Conservation (phyloP, 2,329 filamentous ascomycete species). For the Aspergillus sp. region DNA sequence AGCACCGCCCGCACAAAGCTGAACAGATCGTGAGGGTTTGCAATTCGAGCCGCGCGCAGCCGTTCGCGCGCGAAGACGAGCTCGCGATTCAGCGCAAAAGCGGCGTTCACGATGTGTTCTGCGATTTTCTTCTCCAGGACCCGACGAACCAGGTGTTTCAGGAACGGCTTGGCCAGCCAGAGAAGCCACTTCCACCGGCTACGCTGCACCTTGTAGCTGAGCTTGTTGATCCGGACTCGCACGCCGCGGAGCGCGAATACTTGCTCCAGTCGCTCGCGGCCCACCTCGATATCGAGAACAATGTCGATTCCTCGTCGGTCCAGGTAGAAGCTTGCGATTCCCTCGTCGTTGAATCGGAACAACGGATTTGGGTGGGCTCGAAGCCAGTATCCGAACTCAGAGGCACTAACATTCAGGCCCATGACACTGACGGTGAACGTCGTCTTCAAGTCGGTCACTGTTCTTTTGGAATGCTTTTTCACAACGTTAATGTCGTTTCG, state of each 20-base stretch:
- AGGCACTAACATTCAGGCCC: slow-evolving; percentile 78
- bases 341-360: slow-evolving; percentile 74
- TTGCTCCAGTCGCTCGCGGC: slow-evolving; percentile 73
- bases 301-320: slow-evolving; percentile 88
- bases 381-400: slow-evolving; percentile 88
- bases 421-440: slow-evolving; percentile 75
- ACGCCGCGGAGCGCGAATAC: slow-evolving; percentile 76
- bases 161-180: slow-evolving; percentile 80
- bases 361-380: slow-evolving; percentile 70
- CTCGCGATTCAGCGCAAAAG: slow-evolving; percentile 78
- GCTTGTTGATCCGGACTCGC: slow-evolving; percentile 78
- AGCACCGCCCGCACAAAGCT: slow-evolving; percentile 82
- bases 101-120: slow-evolving; percentile 64
- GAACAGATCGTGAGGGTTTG: slow-evolving; percentile 72
- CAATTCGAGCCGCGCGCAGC: slow-evolving; percentile 79
- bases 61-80: slow-evolving; percentile 83
- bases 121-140: slow-evolving; percentile 78
- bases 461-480: slow-evolving; percentile 69
- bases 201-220: slow-evolving; percentile 70
- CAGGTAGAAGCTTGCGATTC: slow-evolving; percentile 80
- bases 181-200: slow-evolving; percentile 75
- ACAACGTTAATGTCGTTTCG: slow-evolving; percentile 84
- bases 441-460: slow-evolving; percentile 66
- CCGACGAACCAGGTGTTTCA: slow-evolving; percentile 76
- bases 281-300: slow-evolving; percentile 79